These are phyloP conservation scores for Paramecium biaurelia DNA, from an alignment of 73 alveolate genomes.

Conservation along the genomic window DNA sequence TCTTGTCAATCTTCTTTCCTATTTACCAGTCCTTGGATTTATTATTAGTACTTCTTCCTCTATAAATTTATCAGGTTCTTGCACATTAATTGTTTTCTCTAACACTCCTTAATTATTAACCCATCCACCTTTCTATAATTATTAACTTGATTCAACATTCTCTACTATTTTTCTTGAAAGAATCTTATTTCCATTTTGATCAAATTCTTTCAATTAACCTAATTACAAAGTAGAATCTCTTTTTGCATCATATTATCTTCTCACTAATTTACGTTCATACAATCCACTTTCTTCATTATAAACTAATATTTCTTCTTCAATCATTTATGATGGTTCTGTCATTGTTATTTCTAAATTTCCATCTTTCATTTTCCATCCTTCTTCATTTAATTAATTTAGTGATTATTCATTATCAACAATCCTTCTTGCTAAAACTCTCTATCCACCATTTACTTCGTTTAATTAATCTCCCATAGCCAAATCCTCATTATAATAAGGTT, in stretches of 20 bases:
- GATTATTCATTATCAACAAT: neutral
- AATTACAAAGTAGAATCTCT: neutral
- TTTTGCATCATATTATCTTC: conserved; percentile 2
- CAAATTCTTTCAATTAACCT: neutral
- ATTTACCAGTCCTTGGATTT: neutral
- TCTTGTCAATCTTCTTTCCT: neutral
- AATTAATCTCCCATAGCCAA: neutral
- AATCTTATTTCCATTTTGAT: neutral
- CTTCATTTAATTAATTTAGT: neutral
- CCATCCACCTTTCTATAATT: neutral
- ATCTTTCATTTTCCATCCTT: conserved; percentile 7
- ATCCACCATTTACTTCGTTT: neutral
- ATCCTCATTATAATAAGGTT: neutral
- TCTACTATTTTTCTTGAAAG: neutral
- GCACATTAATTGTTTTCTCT: neutral
- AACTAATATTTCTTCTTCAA: neutral
- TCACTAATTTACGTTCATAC: neutral
- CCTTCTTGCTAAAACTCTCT: neutral
- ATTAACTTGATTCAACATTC: neutral
- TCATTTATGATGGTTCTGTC: neutral
- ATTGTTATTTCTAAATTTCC: neutral
- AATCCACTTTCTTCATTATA: conserved; percentile 18
- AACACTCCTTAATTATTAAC: neutral
- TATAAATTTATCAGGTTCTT: neutral
- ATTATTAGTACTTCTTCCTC: neutral